Conservation (phyloP, 305 asterid genomes). For the Rubia tinctorum region DNA sequence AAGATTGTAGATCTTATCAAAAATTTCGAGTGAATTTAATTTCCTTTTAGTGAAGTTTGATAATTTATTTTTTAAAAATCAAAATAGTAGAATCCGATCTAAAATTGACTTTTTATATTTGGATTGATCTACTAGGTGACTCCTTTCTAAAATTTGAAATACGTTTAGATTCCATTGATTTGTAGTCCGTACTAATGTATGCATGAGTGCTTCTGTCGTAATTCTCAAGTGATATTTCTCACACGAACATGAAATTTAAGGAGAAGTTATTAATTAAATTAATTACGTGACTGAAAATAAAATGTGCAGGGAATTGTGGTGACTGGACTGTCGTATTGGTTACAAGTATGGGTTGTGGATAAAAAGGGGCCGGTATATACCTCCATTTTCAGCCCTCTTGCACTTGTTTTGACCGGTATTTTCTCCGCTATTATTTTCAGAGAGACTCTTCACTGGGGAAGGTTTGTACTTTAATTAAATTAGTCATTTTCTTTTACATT, state of each 20-base stretch:
- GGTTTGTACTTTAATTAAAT: slow-evolving; percentile 13
- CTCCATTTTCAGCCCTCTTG: slow-evolving; percentile 19
- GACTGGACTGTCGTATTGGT: slow-evolving; percentile 11
- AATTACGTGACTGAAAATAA: neutral
- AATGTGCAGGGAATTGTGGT: slow-evolving; percentile 20
- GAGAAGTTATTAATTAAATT: too few species aligned
- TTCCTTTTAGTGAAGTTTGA: too few species aligned
- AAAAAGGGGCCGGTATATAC: slow-evolving; percentile 21
- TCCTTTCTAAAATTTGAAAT: neutral
- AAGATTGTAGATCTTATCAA: too few species aligned
- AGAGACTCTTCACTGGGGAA: slow-evolving; percentile 23
- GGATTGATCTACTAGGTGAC: too few species aligned
- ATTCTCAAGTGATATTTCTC: too few species aligned
- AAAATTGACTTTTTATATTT: too few species aligned
- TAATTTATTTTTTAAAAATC: too few species aligned
- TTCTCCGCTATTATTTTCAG: slow-evolving; percentile 14
- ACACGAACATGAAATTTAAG: too few species aligned
- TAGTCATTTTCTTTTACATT: neutral
- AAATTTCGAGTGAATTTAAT: neutral
- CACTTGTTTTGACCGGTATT: slow-evolving; percentile 17
- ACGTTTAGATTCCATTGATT: neutral
- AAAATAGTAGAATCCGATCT: too few species aligned
- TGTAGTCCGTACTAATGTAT: neutral
- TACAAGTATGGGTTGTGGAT: slow-evolving; percentile 21
- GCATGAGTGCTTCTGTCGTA: too few species aligned